Percentiles rank a stretch among this genome's conserved stretches.
Conservation (phyloP, 2,329 filamentous ascomycete genomes). For the Penicillium sp. region DNA sequence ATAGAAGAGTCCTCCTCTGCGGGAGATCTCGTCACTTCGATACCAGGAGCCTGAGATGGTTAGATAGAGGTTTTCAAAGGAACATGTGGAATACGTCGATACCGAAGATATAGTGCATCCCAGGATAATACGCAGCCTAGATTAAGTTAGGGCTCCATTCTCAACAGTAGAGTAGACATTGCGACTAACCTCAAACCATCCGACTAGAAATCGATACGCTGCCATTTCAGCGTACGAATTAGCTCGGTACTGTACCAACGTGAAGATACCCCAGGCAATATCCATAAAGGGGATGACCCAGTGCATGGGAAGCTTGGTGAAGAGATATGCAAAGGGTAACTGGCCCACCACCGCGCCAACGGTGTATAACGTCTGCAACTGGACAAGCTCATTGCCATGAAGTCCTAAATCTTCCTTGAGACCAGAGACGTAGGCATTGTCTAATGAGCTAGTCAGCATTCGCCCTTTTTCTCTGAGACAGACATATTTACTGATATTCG, state of each 20-base stretch:
- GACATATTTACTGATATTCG: conserved; percentile 47
- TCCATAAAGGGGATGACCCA: conserved; percentile 51
- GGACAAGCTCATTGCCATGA: conserved; percentile 52
- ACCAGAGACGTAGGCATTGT: conserved; percentile 54
- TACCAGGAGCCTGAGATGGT: conserved; percentile 43
- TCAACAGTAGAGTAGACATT: not conserved
- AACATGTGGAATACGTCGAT: not conserved
- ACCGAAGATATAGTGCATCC: conserved; percentile 36
- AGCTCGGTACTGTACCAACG: conserved; percentile 51
- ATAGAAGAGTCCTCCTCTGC: conserved; percentile 51
- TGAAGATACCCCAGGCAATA: conserved; percentile 54
- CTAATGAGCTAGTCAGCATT: conserved; percentile 22
- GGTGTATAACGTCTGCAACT: conserved; percentile 51
- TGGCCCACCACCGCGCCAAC: conserved; percentile 50
- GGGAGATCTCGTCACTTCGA: conserved; percentile 44
- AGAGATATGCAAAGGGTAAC: conserved; percentile 50
- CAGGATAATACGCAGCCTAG: conserved; percentile 38
- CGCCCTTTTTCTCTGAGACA: not conserved
- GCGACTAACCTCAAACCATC: conserved; percentile 46
- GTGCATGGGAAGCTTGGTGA: conserved; percentile 45
- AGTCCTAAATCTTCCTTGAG: conserved; percentile 51
- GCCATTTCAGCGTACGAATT: conserved; percentile 48
- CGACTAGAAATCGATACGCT: conserved; percentile 52
- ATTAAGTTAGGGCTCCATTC: not conserved
- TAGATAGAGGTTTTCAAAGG: not conserved